phyloP scores from a whole-genome alignment of 2,329 filamentous ascomycete species.

The Sporothrix inflata region DNA sequence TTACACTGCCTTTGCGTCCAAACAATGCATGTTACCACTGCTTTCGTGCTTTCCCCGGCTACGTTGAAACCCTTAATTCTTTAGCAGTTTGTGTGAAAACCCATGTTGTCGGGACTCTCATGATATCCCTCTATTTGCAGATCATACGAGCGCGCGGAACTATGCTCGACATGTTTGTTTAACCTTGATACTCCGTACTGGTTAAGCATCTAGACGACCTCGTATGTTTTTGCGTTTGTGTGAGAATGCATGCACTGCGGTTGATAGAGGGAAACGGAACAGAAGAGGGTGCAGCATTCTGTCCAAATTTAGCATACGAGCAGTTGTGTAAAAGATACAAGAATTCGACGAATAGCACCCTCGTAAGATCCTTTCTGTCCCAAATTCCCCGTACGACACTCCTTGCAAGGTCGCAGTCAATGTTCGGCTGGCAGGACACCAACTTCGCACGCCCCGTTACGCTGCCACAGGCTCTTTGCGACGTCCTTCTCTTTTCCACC shows the following conservation, averaged over 20 bases:
- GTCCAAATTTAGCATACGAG: conserved; percentile 25
- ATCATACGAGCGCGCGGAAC: conserved; percentile 13
- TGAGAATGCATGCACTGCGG: conserved; percentile 8
- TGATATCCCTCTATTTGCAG: neutral
- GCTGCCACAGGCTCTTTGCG: neutral
- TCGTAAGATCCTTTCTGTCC: conserved; percentile 6
- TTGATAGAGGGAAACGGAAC: neutral
- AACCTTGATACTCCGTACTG: too few species aligned
- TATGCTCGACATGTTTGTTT: neutral
- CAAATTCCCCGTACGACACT: neutral
- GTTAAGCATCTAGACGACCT: too few species aligned
- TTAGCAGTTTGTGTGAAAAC: neutral
- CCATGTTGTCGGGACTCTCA: neutral
- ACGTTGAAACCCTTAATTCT: neutral
- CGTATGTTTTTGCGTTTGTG: neutral
- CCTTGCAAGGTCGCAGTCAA: neutral
- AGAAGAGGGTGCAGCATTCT: neutral
- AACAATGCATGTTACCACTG: neutral
- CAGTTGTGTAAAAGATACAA: conserved; percentile 1
- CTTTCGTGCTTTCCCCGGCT: neutral
- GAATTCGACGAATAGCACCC: too few species aligned
- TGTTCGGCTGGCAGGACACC: neutral
- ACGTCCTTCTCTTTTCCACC: too few species aligned
- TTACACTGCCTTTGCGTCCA: conserved; percentile 2
- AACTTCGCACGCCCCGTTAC: neutral